Percentiles rank a stretch among this genome's conserved stretches.
Conservation (phyloP, 2,329 filamentous ascomycete genomes). For the Albophoma yamanashiensis region DNA sequence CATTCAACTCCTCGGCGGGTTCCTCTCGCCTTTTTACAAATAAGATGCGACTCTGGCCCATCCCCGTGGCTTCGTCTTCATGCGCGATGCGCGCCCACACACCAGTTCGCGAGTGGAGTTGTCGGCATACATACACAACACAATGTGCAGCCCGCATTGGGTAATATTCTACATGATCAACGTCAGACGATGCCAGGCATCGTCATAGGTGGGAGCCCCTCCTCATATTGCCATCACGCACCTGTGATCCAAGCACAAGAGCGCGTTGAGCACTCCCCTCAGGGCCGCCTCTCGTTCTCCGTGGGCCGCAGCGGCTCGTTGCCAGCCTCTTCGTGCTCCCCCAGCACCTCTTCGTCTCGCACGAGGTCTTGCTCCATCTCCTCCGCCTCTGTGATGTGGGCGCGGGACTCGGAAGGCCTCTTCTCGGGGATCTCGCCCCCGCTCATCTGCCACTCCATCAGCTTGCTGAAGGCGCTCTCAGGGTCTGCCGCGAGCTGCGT, state of each 20-base stretch:
- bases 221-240: not conserved
- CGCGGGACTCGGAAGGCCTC: conserved; percentile 18
- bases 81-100: not conserved
- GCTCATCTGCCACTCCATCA: conserved; percentile 99
- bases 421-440: conserved; percentile 56
- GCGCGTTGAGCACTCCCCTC: not conserved
- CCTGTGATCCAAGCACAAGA: not conserved
- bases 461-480: conserved; percentile 77
- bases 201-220: not conserved
- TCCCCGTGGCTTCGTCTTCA: not conserved
- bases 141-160: not conserved
- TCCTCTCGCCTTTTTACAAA: not conserved
- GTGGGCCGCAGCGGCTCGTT: not conserved
- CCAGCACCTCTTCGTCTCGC: conserved; percentile 21
- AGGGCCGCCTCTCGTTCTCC: conserved; percentile 2
- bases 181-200: not conserved
- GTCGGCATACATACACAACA: not conserved
- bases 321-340: conserved; percentile 13
- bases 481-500: conserved; percentile 60
- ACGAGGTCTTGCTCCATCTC: conserved; percentile 35
- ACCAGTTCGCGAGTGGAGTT: not conserved
- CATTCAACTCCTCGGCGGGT: not conserved
- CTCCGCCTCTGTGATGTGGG: conserved; percentile 39
- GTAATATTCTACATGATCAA: not conserved
- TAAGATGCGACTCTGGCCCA: not conserved